phyloP scores from a whole-genome alignment of 768 basidiomycete genomes.

The Suillus placidus region DNA sequence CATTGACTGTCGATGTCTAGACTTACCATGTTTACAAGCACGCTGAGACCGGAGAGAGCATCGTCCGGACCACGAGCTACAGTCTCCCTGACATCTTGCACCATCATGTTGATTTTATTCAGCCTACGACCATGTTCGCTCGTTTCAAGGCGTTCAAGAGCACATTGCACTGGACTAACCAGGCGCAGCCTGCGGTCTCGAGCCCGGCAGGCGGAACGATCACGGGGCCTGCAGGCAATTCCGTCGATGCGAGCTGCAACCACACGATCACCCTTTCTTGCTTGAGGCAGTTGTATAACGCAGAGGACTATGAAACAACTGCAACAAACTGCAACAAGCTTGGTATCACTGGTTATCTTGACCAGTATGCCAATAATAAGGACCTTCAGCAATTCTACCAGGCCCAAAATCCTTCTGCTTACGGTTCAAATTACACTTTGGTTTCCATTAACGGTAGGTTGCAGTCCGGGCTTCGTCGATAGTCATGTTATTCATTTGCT shows the following conservation, averaged over 20 bases:
- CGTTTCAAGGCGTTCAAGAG: neutral
- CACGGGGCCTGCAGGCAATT: neutral
- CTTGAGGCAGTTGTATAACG: conserved; percentile 58
- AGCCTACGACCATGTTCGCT: neutral
- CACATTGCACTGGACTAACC: neutral
- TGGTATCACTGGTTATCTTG: conserved; percentile 57
- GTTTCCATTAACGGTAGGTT: conserved; percentile 56
- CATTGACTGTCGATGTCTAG: neutral
- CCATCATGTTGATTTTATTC: neutral
- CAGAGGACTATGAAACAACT: conserved; percentile 46
- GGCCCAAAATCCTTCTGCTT: conserved; percentile 50
- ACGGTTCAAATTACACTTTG: conserved; percentile 53
- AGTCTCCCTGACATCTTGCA: neutral
- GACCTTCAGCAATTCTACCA: conserved; percentile 57
- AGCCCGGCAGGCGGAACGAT: neutral
- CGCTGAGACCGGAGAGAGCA: neutral
- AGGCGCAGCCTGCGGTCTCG: neutral
- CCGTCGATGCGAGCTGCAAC: conserved; percentile 16
- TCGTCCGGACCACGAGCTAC: neutral
- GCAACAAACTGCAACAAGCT: conserved; percentile 48
- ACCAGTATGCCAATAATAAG: conserved; percentile 51
- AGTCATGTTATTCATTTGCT: conserved; percentile 14
- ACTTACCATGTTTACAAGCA: neutral
- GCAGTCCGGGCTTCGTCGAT: neutral
- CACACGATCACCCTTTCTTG: conserved; percentile 53